These are phyloP conservation scores for Aureococcus anophagefferens DNA, from an alignment of 108 stramenopile species.

Conservation along the genomic window DNA sequence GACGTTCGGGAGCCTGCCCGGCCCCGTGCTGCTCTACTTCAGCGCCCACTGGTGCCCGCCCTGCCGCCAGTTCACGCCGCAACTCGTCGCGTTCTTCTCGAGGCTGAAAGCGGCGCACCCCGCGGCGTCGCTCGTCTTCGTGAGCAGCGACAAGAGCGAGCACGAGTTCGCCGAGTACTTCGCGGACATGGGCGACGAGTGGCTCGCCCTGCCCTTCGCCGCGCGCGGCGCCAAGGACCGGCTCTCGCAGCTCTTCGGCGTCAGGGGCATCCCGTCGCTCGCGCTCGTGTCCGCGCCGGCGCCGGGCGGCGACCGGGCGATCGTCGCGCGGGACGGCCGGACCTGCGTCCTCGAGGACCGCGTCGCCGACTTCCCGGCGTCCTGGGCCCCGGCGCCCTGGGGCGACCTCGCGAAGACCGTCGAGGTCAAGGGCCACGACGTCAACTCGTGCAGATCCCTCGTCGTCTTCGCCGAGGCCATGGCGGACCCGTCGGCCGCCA, in stretches of 20 bases:
- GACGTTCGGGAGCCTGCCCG: not conserved
- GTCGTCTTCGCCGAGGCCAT: constrained; percentile 52
- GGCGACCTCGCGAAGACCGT: constrained; percentile 41
- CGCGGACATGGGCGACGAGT: not conserved
- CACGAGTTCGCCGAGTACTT: constrained; percentile 4
- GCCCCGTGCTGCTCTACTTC: not conserved
- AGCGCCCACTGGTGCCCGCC: constrained; percentile 20
- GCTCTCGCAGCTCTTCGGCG: constrained; percentile 5
- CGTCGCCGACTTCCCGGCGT: constrained; percentile 46
- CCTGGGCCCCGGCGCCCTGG: constrained; percentile 47
- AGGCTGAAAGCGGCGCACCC: constrained; percentile 2
- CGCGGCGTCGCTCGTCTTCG: constrained; percentile 4
- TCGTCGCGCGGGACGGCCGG: constrained; percentile 47
- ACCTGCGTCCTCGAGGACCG: constrained; percentile 41
- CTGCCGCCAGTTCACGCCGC: constrained; percentile 11
- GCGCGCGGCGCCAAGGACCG: not conserved
- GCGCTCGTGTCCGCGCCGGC: constrained; percentile 39
- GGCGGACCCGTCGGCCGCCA: no score
- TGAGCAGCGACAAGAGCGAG: not conserved
- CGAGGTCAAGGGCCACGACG: constrained; percentile 30
- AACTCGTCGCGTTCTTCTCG: constrained; percentile 1
- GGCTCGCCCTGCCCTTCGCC: constrained; percentile 7
- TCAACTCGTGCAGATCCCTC: constrained; percentile 45
- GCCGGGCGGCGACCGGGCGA: constrained; percentile 29
- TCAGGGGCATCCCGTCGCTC: constrained; percentile 7